Base-by-base conservation (phyloP, 805 yeast genomes). In the Saturnispora sekii region DNA sequence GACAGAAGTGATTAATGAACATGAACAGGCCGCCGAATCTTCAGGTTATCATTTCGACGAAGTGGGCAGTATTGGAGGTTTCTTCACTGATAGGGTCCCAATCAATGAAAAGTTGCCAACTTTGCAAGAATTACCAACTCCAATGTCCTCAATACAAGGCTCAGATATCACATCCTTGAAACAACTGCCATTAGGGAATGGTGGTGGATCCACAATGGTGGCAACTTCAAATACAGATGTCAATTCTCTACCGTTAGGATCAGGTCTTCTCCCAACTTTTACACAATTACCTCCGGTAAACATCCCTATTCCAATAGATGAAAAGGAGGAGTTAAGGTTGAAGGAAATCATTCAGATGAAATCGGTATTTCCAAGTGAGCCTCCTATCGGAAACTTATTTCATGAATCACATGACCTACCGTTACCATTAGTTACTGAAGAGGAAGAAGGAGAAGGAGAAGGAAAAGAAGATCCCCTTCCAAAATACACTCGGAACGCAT, bases 281-380 rank as follows among this genome's bases (percentile, higher is more conserved):
- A 16, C 44, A 2, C 46, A 53, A 11, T 38, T 49, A 26, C 53
- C 52, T 3, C 41, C 43, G 5, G 29, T 44, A 17, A 37, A 35
- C 11, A 30, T 48, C 4, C 47, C 45, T 4, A 39, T 46, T 9
- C 37, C 46, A 5, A 35, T 44, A 9, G 35, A 39, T 15, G 90
- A 82, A 48, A 82, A 83, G 57, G 81, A 80, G 48, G 54, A 70
- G 12, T 59, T 80, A 52, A 63, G 69, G 46, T 60, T 68, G 4
- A 69, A 69, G 40, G 89, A 81, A 56, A 70, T 72, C 29, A 33
- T 28, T 7, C 28, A 32, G 18, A 17, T 17, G 8, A 32, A 29
- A 38, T 72, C 82, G 5, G 63, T 82, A 35, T 54, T 81, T 17
- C 89, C 90, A 0, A 79, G 86, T 2, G 81, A 67, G 34, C 78